Conservation (phyloP, 805 yeast species). For the Yarrowia hollandica region DNA sequence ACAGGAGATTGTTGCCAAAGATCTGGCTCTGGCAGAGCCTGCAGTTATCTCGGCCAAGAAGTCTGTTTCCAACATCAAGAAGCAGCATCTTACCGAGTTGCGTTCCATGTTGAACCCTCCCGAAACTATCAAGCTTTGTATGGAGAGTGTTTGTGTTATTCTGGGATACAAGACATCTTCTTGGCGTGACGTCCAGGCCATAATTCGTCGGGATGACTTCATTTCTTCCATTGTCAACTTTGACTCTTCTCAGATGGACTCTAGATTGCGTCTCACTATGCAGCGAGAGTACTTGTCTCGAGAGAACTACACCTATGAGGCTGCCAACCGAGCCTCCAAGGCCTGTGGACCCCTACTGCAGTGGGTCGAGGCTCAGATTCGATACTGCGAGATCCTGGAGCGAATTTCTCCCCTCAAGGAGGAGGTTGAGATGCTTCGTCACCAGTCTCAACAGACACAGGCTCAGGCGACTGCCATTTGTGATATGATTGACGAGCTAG, state of each 20-base stretch:
- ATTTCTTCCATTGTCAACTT: constrained; percentile 77
- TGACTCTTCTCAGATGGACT: constrained; percentile 58
- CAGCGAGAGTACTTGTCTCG: constrained; percentile 59
- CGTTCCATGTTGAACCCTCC: constrained; percentile 92
- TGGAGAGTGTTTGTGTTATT: constrained; percentile 86
- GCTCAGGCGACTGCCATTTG: constrained; percentile 73
- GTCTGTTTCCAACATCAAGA: constrained; percentile 90
- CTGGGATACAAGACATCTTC: constrained; percentile 62
- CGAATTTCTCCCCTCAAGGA: constrained; percentile 69
- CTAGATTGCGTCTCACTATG: constrained; percentile 56
- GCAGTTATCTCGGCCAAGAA: constrained; percentile 78
- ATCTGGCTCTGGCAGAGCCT: constrained; percentile 78
- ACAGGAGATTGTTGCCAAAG: constrained; percentile 55
- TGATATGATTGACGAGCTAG: constrained; percentile 76
- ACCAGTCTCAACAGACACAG: constrained; percentile 58
- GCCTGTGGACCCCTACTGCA: constrained; percentile 90
- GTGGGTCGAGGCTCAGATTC: constrained; percentile 90
- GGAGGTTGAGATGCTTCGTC: constrained; percentile 64
- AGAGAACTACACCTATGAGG: constrained; percentile 64
- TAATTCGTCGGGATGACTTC: constrained; percentile 84
- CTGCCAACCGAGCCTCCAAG: constrained; percentile 84
- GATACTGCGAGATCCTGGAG: constrained; percentile 69
- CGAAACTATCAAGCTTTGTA: constrained; percentile 73
- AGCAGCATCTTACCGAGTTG: constrained; percentile 86
- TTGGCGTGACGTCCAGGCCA: constrained; percentile 83